phyloP scores from a whole-genome alignment of 306 rosid genomes.

The Biancaea sappan region DNA sequence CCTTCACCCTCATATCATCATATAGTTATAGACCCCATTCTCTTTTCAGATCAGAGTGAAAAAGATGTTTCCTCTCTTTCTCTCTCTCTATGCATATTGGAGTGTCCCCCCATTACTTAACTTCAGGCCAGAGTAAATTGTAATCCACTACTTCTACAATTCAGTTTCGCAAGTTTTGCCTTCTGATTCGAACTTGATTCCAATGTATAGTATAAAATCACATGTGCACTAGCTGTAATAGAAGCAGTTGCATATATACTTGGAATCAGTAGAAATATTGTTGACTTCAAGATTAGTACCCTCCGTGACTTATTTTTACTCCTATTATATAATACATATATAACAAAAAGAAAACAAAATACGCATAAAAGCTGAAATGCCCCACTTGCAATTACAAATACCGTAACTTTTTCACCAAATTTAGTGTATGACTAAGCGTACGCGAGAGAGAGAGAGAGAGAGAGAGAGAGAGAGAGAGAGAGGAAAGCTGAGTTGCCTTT shows the following conservation, averaged over 20 bases:
- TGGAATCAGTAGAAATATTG: not conserved
- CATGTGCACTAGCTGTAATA: no score
- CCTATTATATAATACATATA: not conserved
- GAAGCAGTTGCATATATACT: not conserved
- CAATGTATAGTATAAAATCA: not conserved
- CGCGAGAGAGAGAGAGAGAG: conserved; percentile 39
- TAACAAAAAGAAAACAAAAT: conserved; percentile 18
- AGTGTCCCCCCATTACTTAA: conserved; percentile 3
- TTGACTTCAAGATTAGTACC: not conserved
- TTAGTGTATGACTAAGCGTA: conserved; percentile 37
- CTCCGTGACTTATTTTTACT: conserved; percentile 3
- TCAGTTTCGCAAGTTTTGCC: not conserved
- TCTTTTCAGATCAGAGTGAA: conserved; percentile 58
- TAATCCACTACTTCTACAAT: not conserved
- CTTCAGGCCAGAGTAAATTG: not conserved
- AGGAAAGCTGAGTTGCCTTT: conserved; percentile 85
- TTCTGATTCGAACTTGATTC: not conserved
- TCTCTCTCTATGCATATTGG: not conserved
- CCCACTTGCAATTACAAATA: conserved; percentile 55
- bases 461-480: conserved; percentile 40
- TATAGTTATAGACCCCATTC: conserved; percentile 55
- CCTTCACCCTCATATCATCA: conserved; percentile 35
- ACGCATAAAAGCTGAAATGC: conserved; percentile 63
- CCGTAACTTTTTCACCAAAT: conserved; percentile 44
- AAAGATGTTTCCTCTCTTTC: conserved; percentile 32